These are phyloP conservation scores for Setaria viridis DNA, from an alignment of 202 grass and related monocot species.

Conservation along the genomic window DNA sequence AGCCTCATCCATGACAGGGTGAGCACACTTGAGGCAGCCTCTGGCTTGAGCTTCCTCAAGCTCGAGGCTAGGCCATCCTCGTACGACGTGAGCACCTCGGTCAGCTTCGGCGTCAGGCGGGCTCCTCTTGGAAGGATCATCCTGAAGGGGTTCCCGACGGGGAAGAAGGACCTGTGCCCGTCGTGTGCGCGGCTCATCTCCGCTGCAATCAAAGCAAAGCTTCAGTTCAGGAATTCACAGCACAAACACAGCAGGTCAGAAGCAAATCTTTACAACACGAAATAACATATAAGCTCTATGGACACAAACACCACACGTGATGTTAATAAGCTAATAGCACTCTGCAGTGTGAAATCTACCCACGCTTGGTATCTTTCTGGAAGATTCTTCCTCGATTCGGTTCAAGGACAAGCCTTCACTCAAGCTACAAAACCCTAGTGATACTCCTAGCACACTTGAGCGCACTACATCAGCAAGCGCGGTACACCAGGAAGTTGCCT, in stretches of 20 bases:
- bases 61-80: constrained; percentile 63
- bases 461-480: not conserved
- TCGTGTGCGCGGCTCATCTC: constrained; percentile 77
- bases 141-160: constrained; percentile 80
- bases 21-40: constrained; percentile 55
- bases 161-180: constrained; percentile 56
- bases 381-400: constrained; percentile 20
- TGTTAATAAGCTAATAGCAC: not conserved
- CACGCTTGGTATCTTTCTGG: not conserved
- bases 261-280: not conserved
- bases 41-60: constrained; percentile 73
- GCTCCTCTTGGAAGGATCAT: constrained; percentile 59
- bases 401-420: not conserved
- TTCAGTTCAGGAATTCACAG: constrained; percentile 21
- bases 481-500: not conserved
- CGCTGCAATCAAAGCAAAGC: constrained; percentile 29
- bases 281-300: not conserved
- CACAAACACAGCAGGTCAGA: not conserved
- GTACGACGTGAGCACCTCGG: constrained; percentile 48
- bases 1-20: constrained; percentile 78
- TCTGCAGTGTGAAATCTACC: not conserved
- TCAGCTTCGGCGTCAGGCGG: constrained; percentile 59
- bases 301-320: not conserved
- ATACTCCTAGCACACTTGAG: not conserved
- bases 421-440: not conserved